phyloP scores from a whole-genome alignment of 139 green algal genomes.

The Coelastrella sp. region DNA sequence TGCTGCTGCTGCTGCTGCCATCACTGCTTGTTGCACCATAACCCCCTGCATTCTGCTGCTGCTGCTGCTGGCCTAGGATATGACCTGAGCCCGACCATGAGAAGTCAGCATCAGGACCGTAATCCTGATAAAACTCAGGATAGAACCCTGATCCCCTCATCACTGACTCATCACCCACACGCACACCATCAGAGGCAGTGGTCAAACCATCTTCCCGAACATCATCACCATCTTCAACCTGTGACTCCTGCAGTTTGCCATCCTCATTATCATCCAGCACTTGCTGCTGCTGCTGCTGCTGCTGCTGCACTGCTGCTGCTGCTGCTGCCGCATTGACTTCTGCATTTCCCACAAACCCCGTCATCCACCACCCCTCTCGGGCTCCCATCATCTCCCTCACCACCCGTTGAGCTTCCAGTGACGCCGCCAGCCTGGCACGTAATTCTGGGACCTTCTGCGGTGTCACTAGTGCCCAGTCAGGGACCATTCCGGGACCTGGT shows the following conservation, averaged over 20 bases:
- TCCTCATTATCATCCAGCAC: not conserved
- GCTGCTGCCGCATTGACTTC: not conserved
- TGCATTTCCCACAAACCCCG: not conserved
- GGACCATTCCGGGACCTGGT: not conserved
- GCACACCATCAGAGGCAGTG: not conserved
- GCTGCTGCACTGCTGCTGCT: slow-evolving; percentile 1
- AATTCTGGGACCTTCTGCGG: not conserved
- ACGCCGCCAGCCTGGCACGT: not conserved
- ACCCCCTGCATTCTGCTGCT: not conserved
- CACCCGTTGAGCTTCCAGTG: slow-evolving; percentile 9
- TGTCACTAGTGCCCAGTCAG: slow-evolving; percentile 7
- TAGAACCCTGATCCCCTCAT: slow-evolving; percentile 6
- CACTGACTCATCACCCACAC: not conserved
- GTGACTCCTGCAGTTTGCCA: not conserved
- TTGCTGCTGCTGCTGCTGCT: not conserved
- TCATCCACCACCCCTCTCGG: slow-evolving; percentile 30
- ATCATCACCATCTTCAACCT: not conserved
- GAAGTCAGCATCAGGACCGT: slow-evolving; percentile 22
- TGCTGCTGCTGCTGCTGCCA: slow-evolving; percentile 12
- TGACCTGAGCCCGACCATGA: not conserved
- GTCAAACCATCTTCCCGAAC: not conserved
- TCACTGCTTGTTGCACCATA: not conserved
- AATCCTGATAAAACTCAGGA: slow-evolving; percentile 43
- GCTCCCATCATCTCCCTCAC: slow-evolving; percentile 10
- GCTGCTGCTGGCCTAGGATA: slow-evolving; percentile 1